Conservation (phyloP, 2,329 filamentous ascomycete genomes). For the Colletotrichum eremochloae region DNA sequence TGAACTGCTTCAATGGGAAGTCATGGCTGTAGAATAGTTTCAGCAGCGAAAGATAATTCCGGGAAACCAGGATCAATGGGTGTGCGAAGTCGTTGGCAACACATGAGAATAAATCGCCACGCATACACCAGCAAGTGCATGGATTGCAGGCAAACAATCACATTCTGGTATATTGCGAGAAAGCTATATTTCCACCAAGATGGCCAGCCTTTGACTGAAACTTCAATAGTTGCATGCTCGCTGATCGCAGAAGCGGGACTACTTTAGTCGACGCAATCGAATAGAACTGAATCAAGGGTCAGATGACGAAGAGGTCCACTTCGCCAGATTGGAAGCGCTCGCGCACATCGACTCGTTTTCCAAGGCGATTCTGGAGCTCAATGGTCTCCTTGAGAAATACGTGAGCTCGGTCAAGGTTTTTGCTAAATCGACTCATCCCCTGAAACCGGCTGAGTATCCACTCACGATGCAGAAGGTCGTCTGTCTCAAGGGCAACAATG, state of each 20-base stretch:
- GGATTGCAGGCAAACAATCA: not conserved
- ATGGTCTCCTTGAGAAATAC: constrained; percentile 47
- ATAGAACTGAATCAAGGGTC: not conserved
- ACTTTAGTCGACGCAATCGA: not conserved
- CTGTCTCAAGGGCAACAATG: constrained; percentile 53
- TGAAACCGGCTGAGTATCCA: constrained; percentile 52
- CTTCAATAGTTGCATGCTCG: not conserved
- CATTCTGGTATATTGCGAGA: not conserved
- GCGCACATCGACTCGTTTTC: constrained; percentile 42
- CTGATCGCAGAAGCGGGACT: not conserved
- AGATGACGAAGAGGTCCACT: constrained; percentile 45
- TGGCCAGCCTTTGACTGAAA: not conserved
- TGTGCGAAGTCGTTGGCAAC: not conserved
- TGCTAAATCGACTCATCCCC: constrained; percentile 48
- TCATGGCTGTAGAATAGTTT: constrained; percentile 57
- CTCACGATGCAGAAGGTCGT: constrained; percentile 49
- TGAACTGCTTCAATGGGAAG: constrained; percentile 74
- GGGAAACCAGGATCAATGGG: not conserved
- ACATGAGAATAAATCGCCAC: not conserved
- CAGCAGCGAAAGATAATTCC: not conserved
- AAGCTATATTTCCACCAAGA: not conserved
- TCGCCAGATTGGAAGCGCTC: constrained; percentile 39
- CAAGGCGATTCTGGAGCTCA: constrained; percentile 41
- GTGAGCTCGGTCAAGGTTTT: constrained; percentile 50
- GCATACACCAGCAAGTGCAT: not conserved